Percentiles rank a stretch among this genome's conserved stretches.
Conservation (phyloP, 371 early-diverging fungal genomes). For the Mortierella sp. region DNA sequence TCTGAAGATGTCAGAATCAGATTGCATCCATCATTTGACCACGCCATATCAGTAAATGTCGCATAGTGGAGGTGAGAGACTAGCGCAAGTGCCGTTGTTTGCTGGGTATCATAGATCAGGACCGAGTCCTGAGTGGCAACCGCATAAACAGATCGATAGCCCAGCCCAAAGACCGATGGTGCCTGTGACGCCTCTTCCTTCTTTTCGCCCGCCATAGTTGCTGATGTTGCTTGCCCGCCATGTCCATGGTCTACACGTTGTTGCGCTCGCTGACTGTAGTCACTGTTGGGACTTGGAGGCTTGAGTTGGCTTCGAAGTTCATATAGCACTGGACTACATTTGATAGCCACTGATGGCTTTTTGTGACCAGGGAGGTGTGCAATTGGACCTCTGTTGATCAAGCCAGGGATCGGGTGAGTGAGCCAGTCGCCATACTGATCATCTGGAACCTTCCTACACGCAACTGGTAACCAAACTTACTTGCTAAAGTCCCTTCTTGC, state of each 20-base stretch:
- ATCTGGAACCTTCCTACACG: neutral
- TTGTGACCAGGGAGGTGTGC: conserved; percentile 75
- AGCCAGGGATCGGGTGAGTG: too few relatives aligned
- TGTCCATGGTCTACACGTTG: neutral
- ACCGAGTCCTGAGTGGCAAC: conserved; percentile 87
- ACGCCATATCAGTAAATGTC: conserved; percentile 88
- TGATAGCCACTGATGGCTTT: conserved; percentile 84
- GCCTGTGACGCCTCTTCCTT: conserved; percentile 2
- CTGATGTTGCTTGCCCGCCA: neutral
- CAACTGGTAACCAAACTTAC: conserved; percentile 25
- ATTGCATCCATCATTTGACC: conserved; percentile 83
- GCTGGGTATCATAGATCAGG: conserved; percentile 90
- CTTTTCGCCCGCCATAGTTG: conserved; percentile 5
- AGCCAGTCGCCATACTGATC: neutral
- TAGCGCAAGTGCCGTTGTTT: conserved; percentile 74
- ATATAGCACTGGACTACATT: conserved; percentile 74
- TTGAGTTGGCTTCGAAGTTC: conserved; percentile 52
- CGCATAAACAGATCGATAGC: conserved; percentile 86
- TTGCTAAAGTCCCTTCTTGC: conserved; percentile 56
- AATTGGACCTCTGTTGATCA: conserved; percentile 73
- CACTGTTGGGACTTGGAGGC: conserved; percentile 9
- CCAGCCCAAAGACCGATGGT: conserved; percentile 60
- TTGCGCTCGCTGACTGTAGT: conserved; percentile 11
- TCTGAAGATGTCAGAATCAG: conserved; percentile 86
- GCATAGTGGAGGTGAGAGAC: conserved; percentile 90